Conservation (phyloP, 805 yeast genomes). For the Saccharomycopsis amapae region DNA sequence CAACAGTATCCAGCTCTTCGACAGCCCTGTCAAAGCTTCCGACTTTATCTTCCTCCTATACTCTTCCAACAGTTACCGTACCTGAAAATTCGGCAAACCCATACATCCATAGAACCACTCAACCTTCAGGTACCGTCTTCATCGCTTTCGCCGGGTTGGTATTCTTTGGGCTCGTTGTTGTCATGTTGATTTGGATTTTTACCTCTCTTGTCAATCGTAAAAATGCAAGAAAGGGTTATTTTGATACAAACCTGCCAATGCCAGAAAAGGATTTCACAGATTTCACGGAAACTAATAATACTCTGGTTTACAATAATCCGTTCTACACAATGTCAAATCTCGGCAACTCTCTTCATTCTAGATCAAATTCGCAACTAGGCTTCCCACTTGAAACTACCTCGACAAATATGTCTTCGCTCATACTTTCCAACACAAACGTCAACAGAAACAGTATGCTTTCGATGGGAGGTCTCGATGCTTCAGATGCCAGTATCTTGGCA, state of each 20-base stretch:
- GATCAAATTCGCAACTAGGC: not conserved
- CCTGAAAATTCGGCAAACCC: slow-evolving; percentile 64
- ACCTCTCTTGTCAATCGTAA: slow-evolving; percentile 8
- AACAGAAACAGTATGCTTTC: not conserved
- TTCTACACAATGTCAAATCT: slow-evolving; percentile 1
- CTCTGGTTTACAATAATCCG: slow-evolving; percentile 1
- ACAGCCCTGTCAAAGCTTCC: not conserved
- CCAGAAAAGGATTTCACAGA: slow-evolving; percentile 9
- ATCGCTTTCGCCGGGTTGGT: slow-evolving; percentile 71
- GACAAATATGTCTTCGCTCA: not conserved
- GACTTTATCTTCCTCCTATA: slow-evolving; percentile 1
- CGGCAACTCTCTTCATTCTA: not conserved
- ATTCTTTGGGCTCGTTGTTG: slow-evolving; percentile 40
- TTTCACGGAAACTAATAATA: not conserved
- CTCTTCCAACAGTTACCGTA: slow-evolving; percentile 31
- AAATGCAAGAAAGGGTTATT: slow-evolving; percentile 17
- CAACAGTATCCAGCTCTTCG: not conserved
- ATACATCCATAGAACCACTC: slow-evolving; percentile 41
- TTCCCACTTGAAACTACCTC: not conserved
- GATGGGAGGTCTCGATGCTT: not conserved
- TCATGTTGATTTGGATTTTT: slow-evolving; percentile 9
- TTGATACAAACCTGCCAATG: not conserved
- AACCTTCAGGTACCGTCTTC: slow-evolving; percentile 74
- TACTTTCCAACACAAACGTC: not conserved
- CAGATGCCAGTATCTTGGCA: no score